Base-by-base conservation (phyloP, 768 basidiomycete genomes). In the Sistotremastrum niveocremeum region DNA sequence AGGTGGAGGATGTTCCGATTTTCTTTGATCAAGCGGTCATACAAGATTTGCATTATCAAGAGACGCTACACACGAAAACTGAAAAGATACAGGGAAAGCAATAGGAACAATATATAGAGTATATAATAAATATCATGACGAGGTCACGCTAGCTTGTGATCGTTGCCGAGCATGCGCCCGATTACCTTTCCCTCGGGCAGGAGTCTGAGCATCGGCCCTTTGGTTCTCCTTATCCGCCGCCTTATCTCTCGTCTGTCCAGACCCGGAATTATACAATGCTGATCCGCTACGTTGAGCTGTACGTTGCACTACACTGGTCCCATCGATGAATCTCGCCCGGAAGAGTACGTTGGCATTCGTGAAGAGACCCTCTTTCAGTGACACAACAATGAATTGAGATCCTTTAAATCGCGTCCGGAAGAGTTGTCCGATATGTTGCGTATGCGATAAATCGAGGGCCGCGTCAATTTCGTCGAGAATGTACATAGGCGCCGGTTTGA, bases 381-480 rank as follows among this genome's bases (percentile, higher is more conserved):
- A 88, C 47, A 98, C 94, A 42, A 98, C 95, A 57, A 98, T 95
- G 66, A 97, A 99, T 60, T 99, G 95, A 10, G 84, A 85, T 37
- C 94, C 94, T 65, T 90, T 93, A 75, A 99, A 99, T 11, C 95
- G 79, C 41, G 84, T 94, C 37, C 84, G 76, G 77, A 99, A 98
- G n/a, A 98, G 76, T 53, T 90, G 88, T 32, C 94, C 95, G 49
- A 99, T 97, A 62, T 99, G 89, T 56, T 98, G 91, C 2, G 89
- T 94, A 54, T 94, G 90, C 31, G 89, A 93, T 8, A 98, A 68
- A 64, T 99, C 95, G 30, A 98, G 74, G 6, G 94, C 94, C 0
- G 95, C 93, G 62, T 98, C 95, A 51, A 99, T 94, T 64, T 99
- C 95, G 65, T 99, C 95, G 6, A 99, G 76, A 59, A 99, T 99